Evolutionary conservation across 2,329 filamentous ascomycete genomes (phyloP), one percentile per base, ranked within the genome.

Genomic region (Beauveria rudraprayagi): DNA sequence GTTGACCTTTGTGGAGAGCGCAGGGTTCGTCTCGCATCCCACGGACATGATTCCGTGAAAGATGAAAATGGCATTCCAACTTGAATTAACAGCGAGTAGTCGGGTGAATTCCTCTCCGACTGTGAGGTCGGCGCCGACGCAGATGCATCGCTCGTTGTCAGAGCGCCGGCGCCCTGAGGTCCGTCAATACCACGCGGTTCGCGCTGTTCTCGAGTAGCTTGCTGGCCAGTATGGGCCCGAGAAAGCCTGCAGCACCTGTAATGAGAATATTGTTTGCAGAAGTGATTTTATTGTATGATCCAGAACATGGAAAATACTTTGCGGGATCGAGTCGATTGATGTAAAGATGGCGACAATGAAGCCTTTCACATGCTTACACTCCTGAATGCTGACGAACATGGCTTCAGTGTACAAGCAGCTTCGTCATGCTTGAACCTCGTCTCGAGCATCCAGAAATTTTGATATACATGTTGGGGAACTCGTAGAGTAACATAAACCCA

Each of bases 11-110:
- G 61, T 60, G 6, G 61, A 61, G 5, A 77, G 65, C 75, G 81
- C 68, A 77, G 83, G 72, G 60, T 85, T 80, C 41, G 79, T 79
- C 71, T 86, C 83, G 10, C 81, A 78, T 24, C 82, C 83, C n/a
- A 78, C 79, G 0, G 81, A 85, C 83, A 86, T 86, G 71, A 86
- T 83, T 58, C 83, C 83, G 67, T 86, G 83, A 63, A 86, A 77
- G 62, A 85, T 75, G 70, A 83, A 84, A 62, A 80, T 74, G 53
- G 79, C 76, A 61, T 80, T 72, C 50, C 28, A 52, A 17, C 26
- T 16, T 7, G 28, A 17, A 19, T 6, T n/a, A 1, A n/a, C 16
- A 3, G 28, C 26, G 28, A 52, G 26, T 19, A 50, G 22, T n/a
- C 47, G 9, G 4, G 47, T 50, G 53, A 77, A 61, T 65, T 74